Conservation (phyloP, 306 rosid species). For the Nissolia schottii region DNA sequence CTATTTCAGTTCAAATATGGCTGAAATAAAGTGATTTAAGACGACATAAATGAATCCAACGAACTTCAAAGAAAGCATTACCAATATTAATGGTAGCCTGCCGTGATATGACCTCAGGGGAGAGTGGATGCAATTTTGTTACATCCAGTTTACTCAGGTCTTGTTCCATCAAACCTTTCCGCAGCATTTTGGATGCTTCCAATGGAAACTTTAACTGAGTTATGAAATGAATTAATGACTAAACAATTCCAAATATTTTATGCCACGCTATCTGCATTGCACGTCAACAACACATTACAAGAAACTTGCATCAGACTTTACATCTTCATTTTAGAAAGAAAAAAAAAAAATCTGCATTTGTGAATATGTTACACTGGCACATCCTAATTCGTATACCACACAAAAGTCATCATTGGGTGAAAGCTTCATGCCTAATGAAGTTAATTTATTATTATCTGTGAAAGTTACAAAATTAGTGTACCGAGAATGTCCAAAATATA, state of each 20-base stretch:
- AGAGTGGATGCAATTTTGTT: conserved; percentile 75
- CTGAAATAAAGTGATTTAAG: background rate
- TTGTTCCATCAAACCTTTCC: conserved; percentile 94
- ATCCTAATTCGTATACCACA: background rate
- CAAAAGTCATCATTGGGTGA: background rate
- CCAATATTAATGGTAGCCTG: conserved; percentile 96
- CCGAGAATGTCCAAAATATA: background rate
- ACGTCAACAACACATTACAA: background rate
- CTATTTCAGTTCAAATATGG: background rate
- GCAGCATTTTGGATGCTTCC: conserved; percentile 55
- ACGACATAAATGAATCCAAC: background rate
- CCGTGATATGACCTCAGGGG: conserved; percentile 94
- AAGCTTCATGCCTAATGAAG: background rate
- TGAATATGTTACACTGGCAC: background rate
- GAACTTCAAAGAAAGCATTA: conserved; percentile 19
- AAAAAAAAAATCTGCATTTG: background rate
- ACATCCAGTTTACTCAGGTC: conserved; percentile 93
- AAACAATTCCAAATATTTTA: background rate
- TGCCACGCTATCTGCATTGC: conserved; percentile 17
- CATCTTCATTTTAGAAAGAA: background rate
- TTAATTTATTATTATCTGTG: background rate
- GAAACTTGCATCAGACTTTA: background rate
- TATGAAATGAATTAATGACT: background rate
- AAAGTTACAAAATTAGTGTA: background rate
- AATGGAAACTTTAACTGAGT: background rate